Evolutionary conservation across 2,329 filamentous ascomycete genomes (phyloP).

Genomic region (Penicillium corylophilum): DNA sequence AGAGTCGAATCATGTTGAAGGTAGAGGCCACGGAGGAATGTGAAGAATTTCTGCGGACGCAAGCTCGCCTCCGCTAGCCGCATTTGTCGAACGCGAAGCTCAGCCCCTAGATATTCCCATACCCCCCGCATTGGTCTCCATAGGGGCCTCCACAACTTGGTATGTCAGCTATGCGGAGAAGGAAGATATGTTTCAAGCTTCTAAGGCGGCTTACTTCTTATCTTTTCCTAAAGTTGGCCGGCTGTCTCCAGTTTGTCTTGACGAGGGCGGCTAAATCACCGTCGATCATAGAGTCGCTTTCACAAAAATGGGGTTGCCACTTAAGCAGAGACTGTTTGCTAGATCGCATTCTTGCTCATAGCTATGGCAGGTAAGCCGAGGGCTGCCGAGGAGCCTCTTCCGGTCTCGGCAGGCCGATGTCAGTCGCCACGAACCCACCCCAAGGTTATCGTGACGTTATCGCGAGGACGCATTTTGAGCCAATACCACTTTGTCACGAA

Average conservation of each 20-base stretch:
- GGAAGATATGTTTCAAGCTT: background rate
- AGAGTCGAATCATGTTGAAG: background rate
- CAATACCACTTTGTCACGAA: background rate
- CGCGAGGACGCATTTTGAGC: background rate
- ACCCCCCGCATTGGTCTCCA: conserved; percentile 3
- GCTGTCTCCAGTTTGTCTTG: background rate
- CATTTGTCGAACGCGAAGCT: background rate
- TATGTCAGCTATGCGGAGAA: background rate
- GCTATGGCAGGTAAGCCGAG: background rate
- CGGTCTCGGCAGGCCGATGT: background rate
- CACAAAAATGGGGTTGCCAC: background rate
- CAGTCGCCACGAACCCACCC: background rate
- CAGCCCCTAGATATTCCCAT: background rate
- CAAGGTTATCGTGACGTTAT: background rate
- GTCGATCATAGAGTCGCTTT: background rate
- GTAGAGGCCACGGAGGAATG: background rate
- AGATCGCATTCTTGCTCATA: background rate
- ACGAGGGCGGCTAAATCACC: background rate
- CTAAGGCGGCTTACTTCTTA: background rate
- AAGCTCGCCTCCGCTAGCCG: background rate
- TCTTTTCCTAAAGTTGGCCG: background rate
- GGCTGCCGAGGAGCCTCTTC: background rate
- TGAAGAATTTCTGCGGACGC: background rate
- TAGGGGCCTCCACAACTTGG: background rate
- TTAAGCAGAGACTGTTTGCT: background rate